Conservation (phyloP, 202 grass and related monocot genomes). For the Saccharum hybrid region DNA sequence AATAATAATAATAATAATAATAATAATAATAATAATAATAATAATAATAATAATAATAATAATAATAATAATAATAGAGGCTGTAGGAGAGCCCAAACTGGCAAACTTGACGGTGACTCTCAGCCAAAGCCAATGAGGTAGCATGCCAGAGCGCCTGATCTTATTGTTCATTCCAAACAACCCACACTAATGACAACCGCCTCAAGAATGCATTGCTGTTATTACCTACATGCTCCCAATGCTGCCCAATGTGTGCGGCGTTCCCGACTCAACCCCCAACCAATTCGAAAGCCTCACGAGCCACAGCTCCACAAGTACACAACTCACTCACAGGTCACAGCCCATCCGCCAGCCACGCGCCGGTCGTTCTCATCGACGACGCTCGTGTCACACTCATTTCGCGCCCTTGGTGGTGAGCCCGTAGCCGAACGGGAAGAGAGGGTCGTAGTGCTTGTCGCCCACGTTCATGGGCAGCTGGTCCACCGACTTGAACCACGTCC, state of each 20-base stretch:
- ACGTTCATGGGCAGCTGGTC: constrained; percentile 94
- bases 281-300: not conserved
- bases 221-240: not conserved
- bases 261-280: not conserved
- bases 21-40: no score
- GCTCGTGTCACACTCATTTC: constrained; percentile 20
- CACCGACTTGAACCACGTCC: constrained; percentile 90
- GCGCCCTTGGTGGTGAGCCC: constrained; percentile 60
- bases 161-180: constrained; percentile 29
- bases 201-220: constrained; percentile 19
- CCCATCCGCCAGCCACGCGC: not conserved
- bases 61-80: no score
- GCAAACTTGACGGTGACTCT: no score
- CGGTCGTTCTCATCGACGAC: no score
- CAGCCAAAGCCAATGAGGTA: no score
- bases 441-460: constrained; percentile 79
- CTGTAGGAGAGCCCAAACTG: no score
- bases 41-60: no score
- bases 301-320: not conserved
- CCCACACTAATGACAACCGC: not conserved
- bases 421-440: constrained; percentile 77
- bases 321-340: not conserved
- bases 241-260: not conserved
- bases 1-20: no score
- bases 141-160: not conserved